Conservation (phyloP, 257 asterid species). For the Eustoma russellianum region DNA sequence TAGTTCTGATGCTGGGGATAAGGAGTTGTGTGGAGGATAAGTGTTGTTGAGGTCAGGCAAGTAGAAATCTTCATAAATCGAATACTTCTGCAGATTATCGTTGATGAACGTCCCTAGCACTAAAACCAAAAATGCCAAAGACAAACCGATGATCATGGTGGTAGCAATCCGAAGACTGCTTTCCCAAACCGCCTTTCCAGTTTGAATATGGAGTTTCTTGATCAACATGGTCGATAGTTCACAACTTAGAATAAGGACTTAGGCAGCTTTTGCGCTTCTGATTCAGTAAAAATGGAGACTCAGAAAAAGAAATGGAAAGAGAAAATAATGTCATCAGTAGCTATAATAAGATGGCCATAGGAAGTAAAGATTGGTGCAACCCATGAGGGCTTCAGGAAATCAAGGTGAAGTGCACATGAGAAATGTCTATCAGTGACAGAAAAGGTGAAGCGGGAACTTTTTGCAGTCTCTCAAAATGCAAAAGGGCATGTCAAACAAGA, state of each 20-base stretch:
- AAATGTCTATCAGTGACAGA: not conserved
- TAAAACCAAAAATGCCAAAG: slow-evolving; percentile 34
- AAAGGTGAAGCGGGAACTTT: not conserved
- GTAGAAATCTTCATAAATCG: slow-evolving; percentile 45
- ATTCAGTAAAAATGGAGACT: not conserved
- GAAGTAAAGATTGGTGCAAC: not conserved
- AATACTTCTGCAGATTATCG: slow-evolving; percentile 36
- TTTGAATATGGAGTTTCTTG: slow-evolving; percentile 24
- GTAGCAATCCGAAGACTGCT: slow-evolving; percentile 39
- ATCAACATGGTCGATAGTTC: slow-evolving; percentile 17
- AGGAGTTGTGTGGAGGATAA: slow-evolving; percentile 27
- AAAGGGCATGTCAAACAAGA: no score
- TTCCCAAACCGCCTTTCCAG: slow-evolving; percentile 29
- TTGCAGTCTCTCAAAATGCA: not conserved
- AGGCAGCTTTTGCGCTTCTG: not conserved
- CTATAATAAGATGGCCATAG: not conserved
- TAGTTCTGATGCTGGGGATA: slow-evolving; percentile 13
- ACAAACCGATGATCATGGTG: slow-evolving; percentile 36
- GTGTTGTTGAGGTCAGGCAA: slow-evolving; percentile 27
- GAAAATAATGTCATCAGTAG: not conserved
- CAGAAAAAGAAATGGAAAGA: not conserved
- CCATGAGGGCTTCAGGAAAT: not conserved
- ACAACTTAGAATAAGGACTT: not conserved
- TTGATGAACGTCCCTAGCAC: slow-evolving; percentile 43
- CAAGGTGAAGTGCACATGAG: not conserved